phyloP scores from a whole-genome alignment of 352 stramenopile species.

The Globisporangium paddicum region DNA sequence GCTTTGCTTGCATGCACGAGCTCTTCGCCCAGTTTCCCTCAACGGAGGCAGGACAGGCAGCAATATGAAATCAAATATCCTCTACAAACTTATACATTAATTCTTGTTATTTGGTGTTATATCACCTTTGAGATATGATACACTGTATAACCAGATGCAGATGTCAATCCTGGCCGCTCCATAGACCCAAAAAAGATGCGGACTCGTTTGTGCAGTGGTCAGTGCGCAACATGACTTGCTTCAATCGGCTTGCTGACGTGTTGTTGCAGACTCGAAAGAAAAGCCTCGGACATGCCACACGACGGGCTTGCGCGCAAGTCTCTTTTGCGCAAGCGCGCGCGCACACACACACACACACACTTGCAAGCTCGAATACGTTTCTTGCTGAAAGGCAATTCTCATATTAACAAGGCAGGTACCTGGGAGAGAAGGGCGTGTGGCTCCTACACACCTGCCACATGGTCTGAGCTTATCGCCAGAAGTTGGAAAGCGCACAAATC shows the following conservation, averaged over 20 bases:
- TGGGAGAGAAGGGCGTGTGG: neutral
- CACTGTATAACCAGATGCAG: neutral
- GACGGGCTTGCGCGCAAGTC: neutral
- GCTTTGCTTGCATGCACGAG: neutral
- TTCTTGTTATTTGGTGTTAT: too few relatives aligned
- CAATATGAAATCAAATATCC: neutral
- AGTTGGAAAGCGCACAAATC: neutral
- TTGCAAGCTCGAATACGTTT: neutral
- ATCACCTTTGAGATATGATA: neutral
- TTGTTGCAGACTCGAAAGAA: neutral
- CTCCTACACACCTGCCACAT: neutral
- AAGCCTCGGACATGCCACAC: neutral
- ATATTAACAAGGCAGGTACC: too few relatives aligned
- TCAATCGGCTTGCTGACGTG: neutral
- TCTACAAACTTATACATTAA: too few relatives aligned
- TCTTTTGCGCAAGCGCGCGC: too few relatives aligned
- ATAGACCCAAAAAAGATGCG: conserved; percentile 3
- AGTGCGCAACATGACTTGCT: neutral
- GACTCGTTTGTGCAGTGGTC: neutral
- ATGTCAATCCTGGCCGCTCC: neutral
- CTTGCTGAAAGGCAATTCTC: neutral
- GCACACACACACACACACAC: neutral
- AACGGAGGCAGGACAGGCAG: neutral
- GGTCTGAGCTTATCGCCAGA: conserved; percentile 14
- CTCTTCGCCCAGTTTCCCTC: neutral